phyloP scores from a whole-genome alignment of 441 rosid genomes.

The Flueggea neowawraea region DNA sequence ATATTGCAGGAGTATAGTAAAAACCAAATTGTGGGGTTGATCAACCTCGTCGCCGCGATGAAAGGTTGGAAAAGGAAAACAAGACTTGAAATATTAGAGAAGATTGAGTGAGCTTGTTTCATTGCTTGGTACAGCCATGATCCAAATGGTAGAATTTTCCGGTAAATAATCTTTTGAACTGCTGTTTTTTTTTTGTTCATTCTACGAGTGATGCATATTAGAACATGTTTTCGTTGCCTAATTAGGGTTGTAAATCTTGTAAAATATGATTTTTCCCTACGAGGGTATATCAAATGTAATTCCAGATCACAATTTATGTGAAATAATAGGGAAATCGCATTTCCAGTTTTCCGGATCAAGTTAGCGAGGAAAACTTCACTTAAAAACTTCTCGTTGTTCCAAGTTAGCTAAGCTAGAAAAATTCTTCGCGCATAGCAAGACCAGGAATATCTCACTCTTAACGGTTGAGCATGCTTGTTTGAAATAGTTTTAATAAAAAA shows the following conservation, averaged over 20 bases:
- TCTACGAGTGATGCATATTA: conserved; percentile 32
- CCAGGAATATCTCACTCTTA: too few species aligned
- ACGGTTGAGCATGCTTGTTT: too few species aligned
- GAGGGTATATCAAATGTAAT: conserved; percentile 28
- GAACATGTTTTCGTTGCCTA: conserved; percentile 18
- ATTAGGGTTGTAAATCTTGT: conserved; percentile 42
- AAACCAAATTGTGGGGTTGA: conserved; percentile 69
- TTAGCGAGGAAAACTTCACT: too few species aligned
- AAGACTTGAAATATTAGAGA: conserved; percentile 76
- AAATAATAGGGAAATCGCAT: conserved; percentile 14
- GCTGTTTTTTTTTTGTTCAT: conserved; percentile 9
- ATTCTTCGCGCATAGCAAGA: too few species aligned
- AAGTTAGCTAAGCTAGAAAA: too few species aligned
- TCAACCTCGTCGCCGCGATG: conserved; percentile 90
- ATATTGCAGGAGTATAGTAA: conserved; percentile 70
- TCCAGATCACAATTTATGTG: conserved; percentile 27
- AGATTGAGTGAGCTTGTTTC: conserved; percentile 60
- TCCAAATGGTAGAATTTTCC: conserved; percentile 16
- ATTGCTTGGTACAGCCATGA: conserved; percentile 10
- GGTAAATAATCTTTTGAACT: conserved; percentile 6
- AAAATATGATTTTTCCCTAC: conserved; percentile 16
- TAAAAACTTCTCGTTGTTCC: too few species aligned
- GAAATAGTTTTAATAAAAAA: too few species aligned
- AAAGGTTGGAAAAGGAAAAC: conserved; percentile 98
- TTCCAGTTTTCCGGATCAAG: too few species aligned